phyloP scores from a whole-genome alignment of 352 stramenopile species.

The Phytophthora rubi region DNA sequence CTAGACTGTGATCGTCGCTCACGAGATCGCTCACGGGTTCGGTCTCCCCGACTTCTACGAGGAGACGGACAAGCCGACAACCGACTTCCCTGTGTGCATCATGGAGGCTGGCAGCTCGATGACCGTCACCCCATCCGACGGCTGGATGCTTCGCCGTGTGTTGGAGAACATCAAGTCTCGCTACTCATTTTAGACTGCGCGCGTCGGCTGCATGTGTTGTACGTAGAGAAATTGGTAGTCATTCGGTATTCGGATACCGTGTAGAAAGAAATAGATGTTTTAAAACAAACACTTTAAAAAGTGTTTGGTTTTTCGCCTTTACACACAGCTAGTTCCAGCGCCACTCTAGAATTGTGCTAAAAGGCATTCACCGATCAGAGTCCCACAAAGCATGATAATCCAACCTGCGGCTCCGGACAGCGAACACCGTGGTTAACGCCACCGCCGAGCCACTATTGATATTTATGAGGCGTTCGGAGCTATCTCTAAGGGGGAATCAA shows the following conservation, averaged over 20 bases:
- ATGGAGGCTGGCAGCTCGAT: conserved; percentile 15
- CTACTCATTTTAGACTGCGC: not conserved
- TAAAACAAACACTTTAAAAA: no score
- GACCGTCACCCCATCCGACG: conserved; percentile 13
- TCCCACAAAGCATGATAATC: conserved; percentile 18
- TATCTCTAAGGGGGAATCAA: no score
- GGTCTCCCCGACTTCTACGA: not conserved
- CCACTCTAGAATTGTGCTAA: conserved; percentile 24
- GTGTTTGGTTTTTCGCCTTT: no score
- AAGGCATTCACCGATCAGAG: conserved; percentile 18
- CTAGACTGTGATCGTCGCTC: not conserved
- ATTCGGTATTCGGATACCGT: no score
- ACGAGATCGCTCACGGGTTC: not conserved
- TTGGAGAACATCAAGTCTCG: conserved; percentile 18
- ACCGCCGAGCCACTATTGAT: conserved; percentile 44
- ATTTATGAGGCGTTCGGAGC: no score
- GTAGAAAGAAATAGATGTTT: no score
- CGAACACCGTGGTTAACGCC: conserved; percentile 62
- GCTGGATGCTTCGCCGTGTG: conserved; percentile 27
- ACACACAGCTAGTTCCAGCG: no score
- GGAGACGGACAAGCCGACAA: not conserved
- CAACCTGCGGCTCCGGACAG: conserved; percentile 14
- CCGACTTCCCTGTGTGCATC: conserved; percentile 12
- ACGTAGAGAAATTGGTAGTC: no score
- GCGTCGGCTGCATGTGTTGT: no score